phyloP scores from a whole-genome alignment of 768 basidiomycete genomes.

The Candolleomyces eurysporus region DNA sequence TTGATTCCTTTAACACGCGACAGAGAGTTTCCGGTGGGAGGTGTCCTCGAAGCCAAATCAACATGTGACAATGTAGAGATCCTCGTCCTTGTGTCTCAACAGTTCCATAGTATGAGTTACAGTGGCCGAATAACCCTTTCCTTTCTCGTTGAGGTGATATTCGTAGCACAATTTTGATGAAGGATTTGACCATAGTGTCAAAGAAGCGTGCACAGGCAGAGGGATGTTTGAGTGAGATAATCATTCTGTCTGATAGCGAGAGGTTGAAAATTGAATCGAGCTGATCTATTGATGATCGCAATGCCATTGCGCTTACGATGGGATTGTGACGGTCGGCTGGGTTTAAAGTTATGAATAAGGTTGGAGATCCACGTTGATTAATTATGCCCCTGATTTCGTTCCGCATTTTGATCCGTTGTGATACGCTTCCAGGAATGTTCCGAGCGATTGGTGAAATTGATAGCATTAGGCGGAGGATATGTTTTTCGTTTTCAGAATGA shows the following conservation, averaged over 20 bases:
- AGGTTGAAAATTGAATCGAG: not conserved
- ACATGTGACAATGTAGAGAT: not conserved
- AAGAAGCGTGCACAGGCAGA: not conserved
- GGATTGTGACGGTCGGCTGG: not conserved
- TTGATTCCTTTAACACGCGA: not conserved
- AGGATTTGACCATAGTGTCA: not conserved
- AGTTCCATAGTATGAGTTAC: not conserved
- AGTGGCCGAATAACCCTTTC: not conserved
- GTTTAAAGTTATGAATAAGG: not conserved
- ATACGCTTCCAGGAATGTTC: not conserved
- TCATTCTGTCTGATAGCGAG: not conserved
- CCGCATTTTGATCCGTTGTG: not conserved
- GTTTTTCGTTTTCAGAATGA: not conserved
- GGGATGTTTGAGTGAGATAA: not conserved
- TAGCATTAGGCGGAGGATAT: not conserved
- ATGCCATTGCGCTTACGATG: not conserved
- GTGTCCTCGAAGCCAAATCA: not conserved
- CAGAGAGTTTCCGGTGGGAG: not conserved
- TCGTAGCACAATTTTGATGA: not conserved
- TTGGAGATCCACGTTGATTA: not conserved
- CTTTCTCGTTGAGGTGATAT: not conserved
- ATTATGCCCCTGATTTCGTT: not conserved
- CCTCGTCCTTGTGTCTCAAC: not conserved
- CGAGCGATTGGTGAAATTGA: not conserved
- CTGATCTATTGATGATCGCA: no score